These are phyloP conservation scores for Glycyrrhiza uralensis DNA, from an alignment of 306 rosid species.

Conservation along the genomic window DNA sequence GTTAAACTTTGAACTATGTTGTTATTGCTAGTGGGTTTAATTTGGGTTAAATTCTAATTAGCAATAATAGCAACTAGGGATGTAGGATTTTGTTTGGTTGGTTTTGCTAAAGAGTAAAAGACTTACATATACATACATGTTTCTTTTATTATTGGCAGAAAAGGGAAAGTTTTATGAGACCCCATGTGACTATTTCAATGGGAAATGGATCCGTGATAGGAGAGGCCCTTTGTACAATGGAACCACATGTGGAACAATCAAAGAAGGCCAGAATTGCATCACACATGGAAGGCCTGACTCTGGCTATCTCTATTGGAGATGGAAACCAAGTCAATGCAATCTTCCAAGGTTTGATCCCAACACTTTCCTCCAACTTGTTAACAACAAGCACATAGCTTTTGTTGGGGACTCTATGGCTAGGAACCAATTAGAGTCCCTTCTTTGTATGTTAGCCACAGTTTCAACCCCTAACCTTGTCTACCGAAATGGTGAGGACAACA, in stretches of 20 bases:
- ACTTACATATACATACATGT: neutral
- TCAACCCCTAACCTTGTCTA: constrained; percentile 61
- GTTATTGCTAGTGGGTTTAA: neutral
- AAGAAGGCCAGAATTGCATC: constrained; percentile 77
- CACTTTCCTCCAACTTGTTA: constrained; percentile 52
- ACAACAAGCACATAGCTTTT: constrained; percentile 72
- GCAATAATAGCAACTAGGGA: neutral
- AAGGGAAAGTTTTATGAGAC: constrained; percentile 26
- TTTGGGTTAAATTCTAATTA: neutral
- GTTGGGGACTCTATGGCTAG: constrained; percentile 97
- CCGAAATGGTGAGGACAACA: constrained; percentile 50
- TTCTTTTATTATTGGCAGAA: constrained; percentile 52
- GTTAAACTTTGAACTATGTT: neutral
- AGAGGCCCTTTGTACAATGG: constrained; percentile 79
- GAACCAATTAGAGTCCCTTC: constrained; percentile 90
- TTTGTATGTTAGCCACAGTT: constrained; percentile 66
- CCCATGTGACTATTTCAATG: constrained; percentile 68
- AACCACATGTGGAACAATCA: constrained; percentile 73
- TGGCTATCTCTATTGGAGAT: constrained; percentile 71
- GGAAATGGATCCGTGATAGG: constrained; percentile 64
- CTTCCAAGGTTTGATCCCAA: constrained; percentile 80
- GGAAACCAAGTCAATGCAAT: constrained; percentile 68
- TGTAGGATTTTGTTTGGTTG: neutral
- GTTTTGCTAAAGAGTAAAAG: neutral
- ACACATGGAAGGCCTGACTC: constrained; percentile 69